These are phyloP conservation scores for Pestalotiopsis sp. DNA, from an alignment of 2,329 filamentous ascomycete genomes.

Conservation along the genomic window DNA sequence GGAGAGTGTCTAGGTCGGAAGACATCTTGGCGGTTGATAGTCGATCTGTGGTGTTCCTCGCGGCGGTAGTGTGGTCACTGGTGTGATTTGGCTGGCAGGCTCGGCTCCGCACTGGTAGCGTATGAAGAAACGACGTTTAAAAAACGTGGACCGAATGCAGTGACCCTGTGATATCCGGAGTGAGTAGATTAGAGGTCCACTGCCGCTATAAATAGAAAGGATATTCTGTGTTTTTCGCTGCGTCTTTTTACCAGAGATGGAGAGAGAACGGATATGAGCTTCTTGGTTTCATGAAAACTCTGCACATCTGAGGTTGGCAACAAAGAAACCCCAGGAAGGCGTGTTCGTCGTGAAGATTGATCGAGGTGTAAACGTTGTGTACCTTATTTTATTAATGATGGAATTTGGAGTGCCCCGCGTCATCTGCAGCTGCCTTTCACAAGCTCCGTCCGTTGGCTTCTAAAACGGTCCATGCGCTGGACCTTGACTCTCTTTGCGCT, in stretches of 20 bases:
- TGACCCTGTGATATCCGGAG: background rate
- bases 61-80: background rate
- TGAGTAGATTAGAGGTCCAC: background rate
- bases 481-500: background rate
- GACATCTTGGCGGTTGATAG: conserved; percentile 46
- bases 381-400: background rate
- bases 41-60: conserved; percentile 13
- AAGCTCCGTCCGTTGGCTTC: conserved; percentile 3
- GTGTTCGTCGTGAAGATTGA: background rate
- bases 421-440: conserved; percentile 12
- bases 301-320: background rate
- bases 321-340: background rate
- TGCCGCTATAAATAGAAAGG: background rate
- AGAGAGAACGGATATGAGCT: background rate
- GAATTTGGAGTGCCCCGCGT: background rate
- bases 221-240: background rate
- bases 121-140: background rate
- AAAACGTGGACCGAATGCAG: background rate
- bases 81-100: background rate
- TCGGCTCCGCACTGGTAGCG: background rate
- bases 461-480: conserved; percentile 1
- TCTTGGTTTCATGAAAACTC: background rate
- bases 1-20: conserved; percentile 62
- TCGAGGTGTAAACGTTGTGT: background rate
- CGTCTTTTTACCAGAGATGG: background rate